Base-by-base conservation (phyloP, 495 filamentous ascomycete species). In the Podospora fimiseda region DNA sequence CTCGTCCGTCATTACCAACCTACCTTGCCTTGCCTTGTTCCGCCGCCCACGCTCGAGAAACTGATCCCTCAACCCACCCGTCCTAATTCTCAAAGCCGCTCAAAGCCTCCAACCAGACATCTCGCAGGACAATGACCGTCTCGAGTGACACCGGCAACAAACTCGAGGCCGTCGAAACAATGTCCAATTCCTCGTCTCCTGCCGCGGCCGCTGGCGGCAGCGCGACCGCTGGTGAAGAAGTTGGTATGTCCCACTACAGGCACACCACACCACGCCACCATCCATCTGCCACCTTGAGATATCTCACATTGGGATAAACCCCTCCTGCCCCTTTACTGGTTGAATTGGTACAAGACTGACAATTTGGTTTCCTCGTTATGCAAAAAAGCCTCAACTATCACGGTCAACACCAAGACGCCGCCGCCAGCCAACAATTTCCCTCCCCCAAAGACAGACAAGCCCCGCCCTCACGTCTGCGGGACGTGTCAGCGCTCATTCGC, bases 401-500 rank as follows among this genome's bases (percentile, higher is more conserved):
- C 74, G 59, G 74, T 76, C 58, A 77, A 76, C 44, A 76, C 73
- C 50, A 74, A 73, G 52, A 46, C 64, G 27, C 58, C 73, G 27
- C 61, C 74, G 27, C 58, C 73, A 27, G 62, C 74, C 15, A 56
- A 65, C 44, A 74, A 70, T 55, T 81, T 84, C 59, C 87, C 89
- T 48, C 83, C 88, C 16, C 85, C 90, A 27, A 97, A 96, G 71
- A 94, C 90, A 51, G 94, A 99, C 75, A 99, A 97, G 74, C 93
- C 93, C 30, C 79, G 93, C 45, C 93, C 93, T 47, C 93, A 99
- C 70, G 84, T 94, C 50, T 99, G 93, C 71, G 85, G 80, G 21
- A 99, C 94, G 24, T 99, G 93, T 65, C 78, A 83, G 63, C 85
- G 93, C 51, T 95, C 89, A 2, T 99, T 99, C 66, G 93, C 93